These are phyloP conservation scores for Penicillium lividum DNA, from an alignment of 495 filamentous ascomycete species.

Conservation along the genomic window DNA sequence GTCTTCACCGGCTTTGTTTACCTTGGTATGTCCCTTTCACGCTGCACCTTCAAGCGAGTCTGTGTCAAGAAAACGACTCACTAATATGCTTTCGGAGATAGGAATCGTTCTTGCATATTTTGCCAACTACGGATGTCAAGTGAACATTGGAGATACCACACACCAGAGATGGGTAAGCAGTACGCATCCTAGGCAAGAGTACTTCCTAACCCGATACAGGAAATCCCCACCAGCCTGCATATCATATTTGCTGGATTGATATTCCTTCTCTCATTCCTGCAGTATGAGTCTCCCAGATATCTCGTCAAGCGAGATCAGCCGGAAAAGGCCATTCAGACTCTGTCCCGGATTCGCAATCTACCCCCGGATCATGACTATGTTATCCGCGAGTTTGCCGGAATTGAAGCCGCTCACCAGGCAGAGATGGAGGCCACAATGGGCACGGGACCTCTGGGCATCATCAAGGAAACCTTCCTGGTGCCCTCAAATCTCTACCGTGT, in stretches of 20 bases:
- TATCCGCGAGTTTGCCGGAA: conserved; percentile 62
- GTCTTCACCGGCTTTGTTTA: conserved; percentile 62
- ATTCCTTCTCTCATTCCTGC: conserved; percentile 62
- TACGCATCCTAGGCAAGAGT: not conserved
- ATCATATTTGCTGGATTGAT: conserved; percentile 73
- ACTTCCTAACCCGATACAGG: conserved; percentile 29
- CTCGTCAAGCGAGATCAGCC: conserved; percentile 57
- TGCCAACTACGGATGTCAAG: conserved; percentile 54
- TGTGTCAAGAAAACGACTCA: not conserved
- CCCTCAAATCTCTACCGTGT: conserved; percentile 65
- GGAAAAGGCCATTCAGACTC: conserved; percentile 51
- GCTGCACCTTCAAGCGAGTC: not conserved
- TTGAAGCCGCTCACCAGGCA: conserved; percentile 64
- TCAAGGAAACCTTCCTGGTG: conserved; percentile 62
- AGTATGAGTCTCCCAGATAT: conserved; percentile 66
- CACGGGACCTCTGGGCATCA: conserved; percentile 50
- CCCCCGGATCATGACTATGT: conserved; percentile 46
- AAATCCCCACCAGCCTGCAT: conserved; percentile 67
- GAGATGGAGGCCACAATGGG: conserved; percentile 66
- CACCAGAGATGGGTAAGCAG: conserved; percentile 58
- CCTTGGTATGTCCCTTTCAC: conserved; percentile 25
- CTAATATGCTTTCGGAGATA: not conserved
- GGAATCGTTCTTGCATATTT: conserved; percentile 54
- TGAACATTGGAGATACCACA: conserved; percentile 57
- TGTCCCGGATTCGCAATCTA: conserved; percentile 43